Conservation (phyloP, 2,329 filamentous ascomycete species). For the Ophiocordyceps sinensis region DNA sequence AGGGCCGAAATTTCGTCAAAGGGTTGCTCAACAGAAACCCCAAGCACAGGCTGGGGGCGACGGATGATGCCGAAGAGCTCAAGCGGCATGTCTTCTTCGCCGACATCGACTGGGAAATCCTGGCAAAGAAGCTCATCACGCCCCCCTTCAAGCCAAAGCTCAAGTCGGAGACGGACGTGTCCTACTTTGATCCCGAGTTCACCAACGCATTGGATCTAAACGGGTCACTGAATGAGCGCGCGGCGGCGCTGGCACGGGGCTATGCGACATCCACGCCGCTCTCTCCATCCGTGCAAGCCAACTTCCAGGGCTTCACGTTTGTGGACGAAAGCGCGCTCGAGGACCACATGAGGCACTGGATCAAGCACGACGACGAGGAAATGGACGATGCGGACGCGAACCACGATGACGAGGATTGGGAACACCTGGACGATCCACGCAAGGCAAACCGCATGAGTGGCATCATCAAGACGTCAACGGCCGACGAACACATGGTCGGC, state of each 20-base stretch:
- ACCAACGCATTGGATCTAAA: slow-evolving; percentile 84
- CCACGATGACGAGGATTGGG: slow-evolving; percentile 39
- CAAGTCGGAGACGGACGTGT: slow-evolving; percentile 89
- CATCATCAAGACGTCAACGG: slow-evolving; percentile 38
- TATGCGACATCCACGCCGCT: slow-evolving; percentile 83
- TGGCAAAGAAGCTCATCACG: slow-evolving; percentile 81
- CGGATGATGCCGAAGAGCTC: slow-evolving; percentile 81
- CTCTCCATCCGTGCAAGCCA: slow-evolving; percentile 90
- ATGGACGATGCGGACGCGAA: slow-evolving; percentile 39
- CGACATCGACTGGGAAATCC: slow-evolving; percentile 82
- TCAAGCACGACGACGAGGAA: slow-evolving; percentile 37
- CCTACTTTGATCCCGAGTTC: slow-evolving; percentile 97
- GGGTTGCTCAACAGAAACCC: slow-evolving; percentile 93
- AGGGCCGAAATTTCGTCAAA: slow-evolving; percentile 96
- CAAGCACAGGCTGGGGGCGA: slow-evolving; percentile 83
- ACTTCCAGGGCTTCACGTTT: slow-evolving; percentile 97
- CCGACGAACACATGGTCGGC: slow-evolving; percentile 51
- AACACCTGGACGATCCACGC: slow-evolving; percentile 39
- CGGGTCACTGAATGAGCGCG: slow-evolving; percentile 79
- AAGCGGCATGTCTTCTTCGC: slow-evolving; percentile 90
- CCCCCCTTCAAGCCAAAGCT: slow-evolving; percentile 97
- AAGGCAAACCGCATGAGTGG: slow-evolving; percentile 49
- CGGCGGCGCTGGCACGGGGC: slow-evolving; percentile 71
- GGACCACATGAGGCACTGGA: slow-evolving; percentile 54
- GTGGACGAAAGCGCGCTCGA: slow-evolving; percentile 96